Conservation (phyloP, 2,329 filamentous ascomycete species). For the Laburnicola sp. region DNA sequence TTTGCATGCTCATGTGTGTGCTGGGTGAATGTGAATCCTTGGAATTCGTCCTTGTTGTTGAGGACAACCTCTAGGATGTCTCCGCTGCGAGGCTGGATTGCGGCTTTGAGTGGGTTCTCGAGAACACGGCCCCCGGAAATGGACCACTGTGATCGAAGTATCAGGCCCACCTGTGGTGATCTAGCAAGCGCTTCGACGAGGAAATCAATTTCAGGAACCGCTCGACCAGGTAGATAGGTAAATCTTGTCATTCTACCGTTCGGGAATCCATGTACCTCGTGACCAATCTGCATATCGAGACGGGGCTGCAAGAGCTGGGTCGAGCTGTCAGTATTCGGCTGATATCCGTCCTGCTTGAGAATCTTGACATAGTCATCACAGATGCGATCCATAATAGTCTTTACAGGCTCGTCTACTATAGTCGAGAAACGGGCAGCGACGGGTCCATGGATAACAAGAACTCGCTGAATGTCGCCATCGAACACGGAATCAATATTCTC, state of each 20-base stretch:
- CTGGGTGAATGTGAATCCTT: no score
- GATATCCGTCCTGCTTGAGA: constrained; percentile 4
- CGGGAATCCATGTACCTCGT: no score
- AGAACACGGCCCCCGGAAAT: neutral
- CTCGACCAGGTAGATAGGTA: neutral
- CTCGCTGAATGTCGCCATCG: constrained; percentile 34
- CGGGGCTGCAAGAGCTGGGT: neutral
- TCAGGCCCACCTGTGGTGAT: constrained; percentile 4
- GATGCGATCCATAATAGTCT: constrained; percentile 10
- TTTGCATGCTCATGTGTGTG: constrained; percentile 4
- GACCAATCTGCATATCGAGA: neutral
- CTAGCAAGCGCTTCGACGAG: constrained; percentile 7
- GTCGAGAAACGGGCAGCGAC: constrained; percentile 26
- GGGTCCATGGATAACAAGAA: constrained; percentile 42
- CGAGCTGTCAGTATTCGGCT: neutral
- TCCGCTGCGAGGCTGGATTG: no score
- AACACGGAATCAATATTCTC: constrained; percentile 42
- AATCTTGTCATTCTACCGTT: no score
- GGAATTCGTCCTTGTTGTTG: no score
- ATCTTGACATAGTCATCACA: constrained; percentile 3
- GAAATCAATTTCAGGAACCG: constrained; percentile 6
- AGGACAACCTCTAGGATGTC: no score
- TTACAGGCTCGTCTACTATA: constrained; percentile 12
- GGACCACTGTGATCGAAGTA: constrained; percentile 9
- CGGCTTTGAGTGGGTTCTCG: no score